Conservation (phyloP, 1,284 basidiomycete species). For the Cerrena zonata region DNA sequence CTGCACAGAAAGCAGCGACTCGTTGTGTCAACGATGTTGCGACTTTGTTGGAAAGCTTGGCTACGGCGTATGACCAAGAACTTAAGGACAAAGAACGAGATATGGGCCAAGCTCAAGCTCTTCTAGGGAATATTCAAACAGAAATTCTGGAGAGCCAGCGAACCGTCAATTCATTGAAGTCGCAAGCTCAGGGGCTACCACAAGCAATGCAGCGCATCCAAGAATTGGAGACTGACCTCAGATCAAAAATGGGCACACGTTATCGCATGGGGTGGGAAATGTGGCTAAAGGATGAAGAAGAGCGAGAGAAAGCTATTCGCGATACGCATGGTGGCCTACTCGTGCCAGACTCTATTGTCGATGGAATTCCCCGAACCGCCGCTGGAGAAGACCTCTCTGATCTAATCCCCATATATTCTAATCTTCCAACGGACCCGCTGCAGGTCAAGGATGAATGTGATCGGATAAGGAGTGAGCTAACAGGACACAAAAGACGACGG, state of each 20-base stretch:
- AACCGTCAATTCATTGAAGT: constrained; percentile 64
- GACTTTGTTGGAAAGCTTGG: constrained; percentile 82
- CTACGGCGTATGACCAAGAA: constrained; percentile 91
- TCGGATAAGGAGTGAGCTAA: constrained; percentile 57
- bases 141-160: constrained; percentile 89
- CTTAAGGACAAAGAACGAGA: constrained; percentile 89
- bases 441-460: constrained; percentile 57
- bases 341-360: constrained; percentile 29
- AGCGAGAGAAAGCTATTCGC: constrained; percentile 61
- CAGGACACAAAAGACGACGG: constrained; percentile 59
- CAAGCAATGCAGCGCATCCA: constrained; percentile 56
- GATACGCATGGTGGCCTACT: constrained; percentile 45
- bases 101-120: constrained; percentile 82
- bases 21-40: constrained; percentile 82
- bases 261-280: constrained; percentile 86
- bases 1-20: constrained; percentile 84
- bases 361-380: constrained; percentile 26
- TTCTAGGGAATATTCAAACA: constrained; percentile 82
- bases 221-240: constrained; percentile 63
- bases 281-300: constrained; percentile 84
- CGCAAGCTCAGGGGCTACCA: constrained; percentile 66
- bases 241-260: constrained; percentile 71
- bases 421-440: constrained; percentile 54
- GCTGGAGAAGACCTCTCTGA: constrained; percentile 63
- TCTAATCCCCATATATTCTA: constrained; percentile 49